Conservation (phyloP, 805 yeast genomes). For the Candida xiaguanensis region DNA sequence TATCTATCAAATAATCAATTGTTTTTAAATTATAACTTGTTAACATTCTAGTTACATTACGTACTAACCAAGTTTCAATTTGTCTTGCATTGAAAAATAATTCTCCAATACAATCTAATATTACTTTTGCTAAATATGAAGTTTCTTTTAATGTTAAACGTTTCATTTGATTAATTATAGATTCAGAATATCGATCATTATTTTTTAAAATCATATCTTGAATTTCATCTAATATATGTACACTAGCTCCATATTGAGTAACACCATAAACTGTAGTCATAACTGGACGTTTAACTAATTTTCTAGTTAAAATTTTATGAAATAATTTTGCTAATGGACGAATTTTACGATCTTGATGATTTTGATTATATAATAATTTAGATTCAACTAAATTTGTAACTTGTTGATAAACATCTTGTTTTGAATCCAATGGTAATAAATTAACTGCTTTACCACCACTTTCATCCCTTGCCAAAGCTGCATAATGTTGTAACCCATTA, state of each 20-base stretch:
- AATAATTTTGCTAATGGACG: constrained; percentile 13
- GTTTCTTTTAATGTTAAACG: constrained; percentile 6
- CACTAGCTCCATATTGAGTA: constrained; percentile 32
- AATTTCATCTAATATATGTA: constrained; percentile 26
- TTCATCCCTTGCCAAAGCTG: constrained; percentile 37
- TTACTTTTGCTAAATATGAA: constrained; percentile 17
- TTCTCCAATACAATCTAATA: constrained; percentile 23
- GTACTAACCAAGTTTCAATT: constrained; percentile 34
- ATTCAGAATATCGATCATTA: constrained; percentile 4
- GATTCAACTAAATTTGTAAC: constrained; percentile 24
- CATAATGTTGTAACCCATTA: constrained; percentile 45
- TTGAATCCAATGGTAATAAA: constrained; percentile 18
- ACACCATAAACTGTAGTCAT: constrained; percentile 48
- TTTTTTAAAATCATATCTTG: constrained; percentile 21
- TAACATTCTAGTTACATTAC: constrained; percentile 27
- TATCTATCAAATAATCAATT: constrained; percentile 6
- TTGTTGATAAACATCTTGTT: constrained; percentile 31
- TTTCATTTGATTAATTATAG: constrained; percentile 1
- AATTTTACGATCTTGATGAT: not conserved
- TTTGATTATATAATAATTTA: constrained; percentile 9
- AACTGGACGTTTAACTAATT: constrained; percentile 38
- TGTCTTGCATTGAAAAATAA: constrained; percentile 30
- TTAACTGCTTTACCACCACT: constrained; percentile 40
- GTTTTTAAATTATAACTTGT: constrained; percentile 20
- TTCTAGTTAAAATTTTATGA: constrained; percentile 21